phyloP scores from a whole-genome alignment of 306 rosid genomes.

The Rosa multiflora region DNA sequence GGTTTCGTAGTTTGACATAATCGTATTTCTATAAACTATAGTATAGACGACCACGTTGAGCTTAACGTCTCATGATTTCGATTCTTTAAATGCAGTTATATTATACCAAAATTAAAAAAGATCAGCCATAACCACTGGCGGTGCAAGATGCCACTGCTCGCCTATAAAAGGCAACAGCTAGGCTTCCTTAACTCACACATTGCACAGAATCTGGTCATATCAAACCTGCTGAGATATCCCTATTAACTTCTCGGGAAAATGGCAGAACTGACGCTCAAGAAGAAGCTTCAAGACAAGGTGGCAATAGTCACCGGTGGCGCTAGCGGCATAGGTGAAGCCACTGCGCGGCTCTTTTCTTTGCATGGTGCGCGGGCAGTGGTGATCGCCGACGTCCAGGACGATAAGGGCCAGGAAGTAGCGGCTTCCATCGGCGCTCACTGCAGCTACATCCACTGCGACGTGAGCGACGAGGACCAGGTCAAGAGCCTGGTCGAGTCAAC shows the following conservation, averaged over 20 bases:
- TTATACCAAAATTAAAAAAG: neutral
- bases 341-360: constrained; percentile 39
- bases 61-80: neutral
- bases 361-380: constrained; percentile 47
- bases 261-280: neutral
- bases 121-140: neutral
- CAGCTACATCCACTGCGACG: constrained; percentile 53
- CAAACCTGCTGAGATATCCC: neutral
- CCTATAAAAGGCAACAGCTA: neutral
- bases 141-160: neutral
- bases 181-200: neutral
- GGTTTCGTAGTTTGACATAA: neutral
- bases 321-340: constrained; percentile 66
- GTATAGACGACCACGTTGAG: neutral
- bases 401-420: constrained; percentile 38
- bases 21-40: neutral
- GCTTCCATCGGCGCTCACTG: constrained; percentile 43
- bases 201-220: neutral
- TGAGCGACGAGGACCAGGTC: constrained; percentile 49
- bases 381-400: constrained; percentile 57
- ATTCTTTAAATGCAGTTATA: neutral
- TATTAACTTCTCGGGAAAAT: neutral
- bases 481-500: constrained; percentile 38
- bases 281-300: constrained; percentile 46
- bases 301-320: constrained; percentile 60